Conservation (phyloP, 768 basidiomycete genomes). For the Leccinum incarnatum region DNA sequence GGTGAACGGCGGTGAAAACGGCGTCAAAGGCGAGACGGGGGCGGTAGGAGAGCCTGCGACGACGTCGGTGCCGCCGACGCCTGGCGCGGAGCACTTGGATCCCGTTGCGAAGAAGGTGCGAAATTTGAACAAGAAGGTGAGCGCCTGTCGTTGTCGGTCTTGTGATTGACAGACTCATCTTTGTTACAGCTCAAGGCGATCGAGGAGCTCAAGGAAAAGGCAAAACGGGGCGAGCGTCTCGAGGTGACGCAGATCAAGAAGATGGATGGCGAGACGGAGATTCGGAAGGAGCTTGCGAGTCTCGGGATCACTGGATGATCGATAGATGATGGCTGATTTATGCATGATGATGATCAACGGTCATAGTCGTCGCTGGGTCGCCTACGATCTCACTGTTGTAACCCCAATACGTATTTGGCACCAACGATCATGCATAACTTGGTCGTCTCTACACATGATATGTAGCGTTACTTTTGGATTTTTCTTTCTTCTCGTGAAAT, state of each 20-base stretch:
- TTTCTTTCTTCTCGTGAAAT: constrained; percentile 6
- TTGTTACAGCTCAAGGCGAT: constrained; percentile 87
- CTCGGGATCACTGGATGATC: constrained; percentile 27
- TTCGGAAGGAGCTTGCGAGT: constrained; percentile 70
- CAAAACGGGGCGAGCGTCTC: constrained; percentile 82
- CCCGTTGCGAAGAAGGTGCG: constrained; percentile 88
- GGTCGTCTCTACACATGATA: background rate
- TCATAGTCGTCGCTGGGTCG: background rate
- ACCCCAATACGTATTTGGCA: background rate
- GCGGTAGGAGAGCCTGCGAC: constrained; percentile 4
- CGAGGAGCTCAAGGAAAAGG: constrained; percentile 93
- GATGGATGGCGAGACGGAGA: constrained; percentile 87
- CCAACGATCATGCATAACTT: background rate
- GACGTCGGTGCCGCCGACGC: constrained; percentile 47
- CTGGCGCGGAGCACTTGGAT: constrained; percentile 65
- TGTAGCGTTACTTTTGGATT: background rate
- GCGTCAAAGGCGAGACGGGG: background rate
- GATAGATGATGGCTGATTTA: background rate
- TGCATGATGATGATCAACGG: background rate
- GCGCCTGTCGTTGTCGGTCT: background rate
- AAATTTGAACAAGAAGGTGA: constrained; percentile 93
- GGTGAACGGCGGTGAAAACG: constrained; percentile 16
- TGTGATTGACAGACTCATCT: background rate
- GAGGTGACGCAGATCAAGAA: constrained; percentile 97
- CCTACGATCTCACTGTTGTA: too few relatives aligned